Conservation (phyloP, 176 grass and related monocot species). For the Musa troglodytarum region DNA sequence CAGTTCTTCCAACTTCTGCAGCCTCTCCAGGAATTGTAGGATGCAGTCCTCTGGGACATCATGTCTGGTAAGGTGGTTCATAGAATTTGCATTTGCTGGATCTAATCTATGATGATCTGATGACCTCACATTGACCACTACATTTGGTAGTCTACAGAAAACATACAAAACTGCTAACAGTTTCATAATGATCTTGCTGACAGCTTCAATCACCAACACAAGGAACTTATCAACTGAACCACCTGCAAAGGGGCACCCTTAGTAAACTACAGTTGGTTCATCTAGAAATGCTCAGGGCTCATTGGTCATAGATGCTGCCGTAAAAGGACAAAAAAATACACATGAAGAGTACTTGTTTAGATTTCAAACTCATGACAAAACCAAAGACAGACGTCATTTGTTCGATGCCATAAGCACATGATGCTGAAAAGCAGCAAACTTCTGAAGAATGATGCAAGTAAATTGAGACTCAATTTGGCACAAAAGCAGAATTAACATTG, state of each 20-base stretch:
- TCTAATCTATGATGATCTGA: conserved; percentile 3
- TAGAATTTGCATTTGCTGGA: conserved; percentile 3
- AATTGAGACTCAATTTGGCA: no score
- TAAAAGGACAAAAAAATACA: not conserved
- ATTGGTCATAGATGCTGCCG: not conserved
- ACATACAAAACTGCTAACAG: conserved; percentile 25
- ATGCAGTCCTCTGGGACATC: conserved; percentile 12
- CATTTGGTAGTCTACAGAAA: conserved; percentile 17
- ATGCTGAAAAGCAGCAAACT: no score
- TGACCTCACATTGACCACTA: conserved; percentile 3
- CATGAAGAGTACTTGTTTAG: no score
- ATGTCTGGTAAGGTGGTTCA: not conserved
- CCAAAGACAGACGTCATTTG: no score
- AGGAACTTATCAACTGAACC: conserved; percentile 9
- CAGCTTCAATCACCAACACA: conserved; percentile 2
- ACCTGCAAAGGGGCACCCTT: not conserved
- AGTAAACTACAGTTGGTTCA: not conserved
- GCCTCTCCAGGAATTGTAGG: conserved; percentile 33
- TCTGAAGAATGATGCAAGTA: no score
- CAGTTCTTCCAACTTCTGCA: conserved; percentile 36
- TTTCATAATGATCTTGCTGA: conserved; percentile 24
- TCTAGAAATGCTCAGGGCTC: not conserved
- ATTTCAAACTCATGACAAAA: no score
- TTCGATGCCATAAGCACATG: no score
- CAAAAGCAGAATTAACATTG: no score